phyloP scores from a whole-genome alignment of 805 yeast species.

The Debaryomyces castellii region DNA sequence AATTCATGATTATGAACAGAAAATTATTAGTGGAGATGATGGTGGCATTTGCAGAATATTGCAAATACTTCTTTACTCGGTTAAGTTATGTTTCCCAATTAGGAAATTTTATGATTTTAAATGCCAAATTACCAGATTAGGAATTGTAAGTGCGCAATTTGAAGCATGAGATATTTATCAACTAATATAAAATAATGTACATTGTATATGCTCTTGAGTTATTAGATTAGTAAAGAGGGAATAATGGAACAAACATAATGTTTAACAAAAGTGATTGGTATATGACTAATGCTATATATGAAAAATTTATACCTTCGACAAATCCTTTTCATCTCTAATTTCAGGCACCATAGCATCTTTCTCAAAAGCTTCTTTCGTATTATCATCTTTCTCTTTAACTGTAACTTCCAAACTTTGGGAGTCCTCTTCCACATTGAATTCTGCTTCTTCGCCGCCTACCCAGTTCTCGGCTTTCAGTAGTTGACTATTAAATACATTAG shows the following conservation, averaged over 20 bases:
- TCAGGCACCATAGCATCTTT: too few species aligned
- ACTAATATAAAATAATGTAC: too few species aligned
- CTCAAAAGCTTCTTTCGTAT: too few species aligned
- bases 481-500: slow-evolving; percentile 81
- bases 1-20: background rate
- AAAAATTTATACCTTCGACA: too few species aligned
- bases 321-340: too few species aligned
- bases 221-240: too few species aligned
- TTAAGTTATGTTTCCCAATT: slow-evolving; percentile 8
- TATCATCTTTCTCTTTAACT: background rate
- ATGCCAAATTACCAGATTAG: slow-evolving; percentile 2
- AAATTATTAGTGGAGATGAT: slow-evolving; percentile 1
- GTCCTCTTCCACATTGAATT: background rate
- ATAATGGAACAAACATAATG: too few species aligned
- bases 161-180: background rate
- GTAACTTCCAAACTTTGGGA: background rate
- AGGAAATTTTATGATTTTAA: slow-evolving; percentile 6
- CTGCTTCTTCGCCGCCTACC: slow-evolving; percentile 48
- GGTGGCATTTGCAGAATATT: background rate
- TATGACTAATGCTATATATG: too few species aligned
- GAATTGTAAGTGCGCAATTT: background rate
- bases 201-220: background rate
- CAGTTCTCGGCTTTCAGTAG: slow-evolving; percentile 83
- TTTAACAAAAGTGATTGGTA: too few species aligned
- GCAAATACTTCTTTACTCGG: background rate